Percentiles rank a stretch among this genome's conserved stretches.
Evolutionary conservation across 106 monocot genomes (phyloP).

Genomic region (Acanthochlamys bracteata): DNA sequence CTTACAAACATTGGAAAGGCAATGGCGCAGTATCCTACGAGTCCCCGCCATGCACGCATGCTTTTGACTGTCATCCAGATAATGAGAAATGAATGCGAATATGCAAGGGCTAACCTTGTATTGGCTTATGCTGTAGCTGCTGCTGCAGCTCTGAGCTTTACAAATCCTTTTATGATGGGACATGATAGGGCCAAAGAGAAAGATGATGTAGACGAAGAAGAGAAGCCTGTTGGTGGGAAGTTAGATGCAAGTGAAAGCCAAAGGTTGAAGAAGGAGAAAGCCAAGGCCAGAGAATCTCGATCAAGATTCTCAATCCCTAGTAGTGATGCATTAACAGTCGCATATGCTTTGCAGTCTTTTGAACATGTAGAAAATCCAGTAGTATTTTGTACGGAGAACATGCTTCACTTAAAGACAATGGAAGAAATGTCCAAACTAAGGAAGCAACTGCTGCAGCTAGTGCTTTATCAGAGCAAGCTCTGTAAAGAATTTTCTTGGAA

Average conservation of each 20-base stretch:
- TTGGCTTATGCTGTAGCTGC: slow-evolving; percentile 70
- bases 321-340: slow-evolving; percentile 77
- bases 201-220: slow-evolving; percentile 18
- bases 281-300: slow-evolving; percentile 29
- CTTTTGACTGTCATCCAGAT: slow-evolving; percentile 62
- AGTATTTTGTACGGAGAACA: slow-evolving; percentile 55
- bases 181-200: slow-evolving; percentile 20
- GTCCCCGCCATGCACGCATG: slow-evolving; percentile 88
- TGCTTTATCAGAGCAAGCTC: slow-evolving; percentile 41
- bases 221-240: slow-evolving; percentile 5
- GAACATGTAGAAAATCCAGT: slow-evolving; percentile 48
- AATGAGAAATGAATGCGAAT: slow-evolving; percentile 38
- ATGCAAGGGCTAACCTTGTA: slow-evolving; percentile 56
- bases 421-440: slow-evolving; percentile 96
- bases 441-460: slow-evolving; percentile 67
- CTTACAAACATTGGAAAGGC: slow-evolving; percentile 60
- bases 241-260: slow-evolving; percentile 16
- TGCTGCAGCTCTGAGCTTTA: slow-evolving; percentile 81
- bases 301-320: slow-evolving; percentile 56
- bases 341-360: slow-evolving; percentile 74
- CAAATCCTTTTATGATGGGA: slow-evolving; percentile 57
- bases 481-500: slow-evolving; percentile 55
- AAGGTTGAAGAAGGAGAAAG: slow-evolving; percentile 39
- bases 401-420: slow-evolving; percentile 83
- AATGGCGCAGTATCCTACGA: slow-evolving; percentile 94